Percentiles rank a stretch among this genome's conserved stretches.
phyloP scores from a whole-genome alignment of 768 basidiomycete genomes.

The Xerocomellus chrysenteron region DNA sequence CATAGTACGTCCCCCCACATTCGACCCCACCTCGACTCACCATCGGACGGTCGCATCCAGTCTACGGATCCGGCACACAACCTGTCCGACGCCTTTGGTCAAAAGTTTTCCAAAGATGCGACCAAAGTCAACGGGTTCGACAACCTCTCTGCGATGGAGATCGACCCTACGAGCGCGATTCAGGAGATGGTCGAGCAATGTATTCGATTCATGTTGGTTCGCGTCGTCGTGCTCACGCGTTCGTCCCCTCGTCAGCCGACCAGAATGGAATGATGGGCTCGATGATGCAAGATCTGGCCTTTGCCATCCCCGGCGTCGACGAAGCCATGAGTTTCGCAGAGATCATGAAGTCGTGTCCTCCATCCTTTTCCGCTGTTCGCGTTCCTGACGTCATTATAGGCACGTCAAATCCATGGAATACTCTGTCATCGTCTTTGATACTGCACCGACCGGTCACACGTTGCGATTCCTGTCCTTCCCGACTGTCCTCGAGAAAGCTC shows the following conservation, averaged over 20 bases:
- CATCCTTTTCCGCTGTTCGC: neutral
- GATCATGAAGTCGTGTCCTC: constrained; percentile 85
- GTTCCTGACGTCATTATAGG: constrained; percentile 40
- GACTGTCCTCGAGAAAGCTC: constrained; percentile 93
- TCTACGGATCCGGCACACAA: constrained; percentile 99
- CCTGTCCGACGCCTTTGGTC: constrained; percentile 95
- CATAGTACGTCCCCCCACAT: constrained; percentile 61
- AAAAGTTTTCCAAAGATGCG: constrained; percentile 99
- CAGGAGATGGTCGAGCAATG: constrained; percentile 99
- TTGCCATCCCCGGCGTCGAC: constrained; percentile 98
- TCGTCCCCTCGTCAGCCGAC: constrained; percentile 53
- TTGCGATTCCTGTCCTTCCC: constrained; percentile 99
- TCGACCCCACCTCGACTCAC: neutral
- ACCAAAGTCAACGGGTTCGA: constrained; percentile 97
- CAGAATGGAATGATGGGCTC: constrained; percentile 94
- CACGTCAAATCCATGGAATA: constrained; percentile 99
- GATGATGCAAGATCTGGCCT: constrained; percentile 99
- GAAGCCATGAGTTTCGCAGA: constrained; percentile 99
- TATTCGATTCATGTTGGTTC: constrained; percentile 31
- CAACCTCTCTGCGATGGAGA: constrained; percentile 98
- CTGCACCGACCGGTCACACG: constrained; percentile 97
- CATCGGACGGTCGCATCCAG: constrained; percentile 38
- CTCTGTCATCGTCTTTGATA: constrained; percentile 99
- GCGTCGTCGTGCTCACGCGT: neutral
- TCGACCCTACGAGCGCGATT: constrained; percentile 95